These are phyloP conservation scores for Oryza glumipatula DNA, from an alignment of 176 grass and related monocot genomes.

Conservation along the genomic window DNA sequence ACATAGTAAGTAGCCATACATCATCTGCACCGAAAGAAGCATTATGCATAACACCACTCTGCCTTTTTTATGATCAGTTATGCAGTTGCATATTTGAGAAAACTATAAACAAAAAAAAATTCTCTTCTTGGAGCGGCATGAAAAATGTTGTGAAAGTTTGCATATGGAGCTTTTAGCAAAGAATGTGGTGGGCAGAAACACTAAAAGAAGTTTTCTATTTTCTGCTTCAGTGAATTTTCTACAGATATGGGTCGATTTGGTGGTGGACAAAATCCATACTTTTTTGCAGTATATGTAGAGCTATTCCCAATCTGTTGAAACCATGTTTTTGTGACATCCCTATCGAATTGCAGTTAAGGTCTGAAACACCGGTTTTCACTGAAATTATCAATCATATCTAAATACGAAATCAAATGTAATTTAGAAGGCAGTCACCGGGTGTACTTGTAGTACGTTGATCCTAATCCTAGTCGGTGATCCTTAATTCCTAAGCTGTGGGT, in stretches of 20 bases:
- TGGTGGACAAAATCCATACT: neutral
- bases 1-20: neutral
- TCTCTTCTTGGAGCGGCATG: neutral
- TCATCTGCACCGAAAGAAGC: neutral
- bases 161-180: neutral
- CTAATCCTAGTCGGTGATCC: neutral
- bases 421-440: no score
- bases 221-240: neutral
- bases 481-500: neutral
- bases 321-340: neutral
- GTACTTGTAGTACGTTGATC: neutral
- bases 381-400: neutral
- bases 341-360: neutral
- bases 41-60: neutral
- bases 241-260: neutral
- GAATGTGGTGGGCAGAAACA: neutral
- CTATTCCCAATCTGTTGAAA: neutral
- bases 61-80: neutral
- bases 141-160: neutral
- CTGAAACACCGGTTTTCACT: neutral
- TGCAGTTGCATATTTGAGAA: neutral
- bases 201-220: neutral
- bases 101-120: neutral
- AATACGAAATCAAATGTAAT: no score
- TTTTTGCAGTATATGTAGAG: neutral